Evolutionary conservation across 306 rosid species (phyloP).

Genomic region (Erythrophleum fordii): DNA sequence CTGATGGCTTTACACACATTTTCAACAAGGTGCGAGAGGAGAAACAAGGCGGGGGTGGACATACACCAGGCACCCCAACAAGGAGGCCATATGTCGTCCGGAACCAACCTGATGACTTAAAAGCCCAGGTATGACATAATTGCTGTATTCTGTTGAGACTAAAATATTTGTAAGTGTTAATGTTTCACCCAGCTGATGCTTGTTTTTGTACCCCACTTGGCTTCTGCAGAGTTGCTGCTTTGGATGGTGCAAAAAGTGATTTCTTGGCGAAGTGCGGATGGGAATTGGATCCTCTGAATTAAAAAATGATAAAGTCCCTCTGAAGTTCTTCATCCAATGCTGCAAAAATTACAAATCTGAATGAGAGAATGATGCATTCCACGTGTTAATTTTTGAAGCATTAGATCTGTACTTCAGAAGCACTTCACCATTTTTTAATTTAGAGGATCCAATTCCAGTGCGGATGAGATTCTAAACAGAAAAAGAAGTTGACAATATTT

Average conservation of each 20-base stretch:
- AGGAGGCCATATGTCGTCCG: slow-evolving; percentile 44
- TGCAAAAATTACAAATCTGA: too few species aligned
- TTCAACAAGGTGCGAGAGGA: slow-evolving; percentile 82
- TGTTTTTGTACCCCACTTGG: slow-evolving; percentile 36
- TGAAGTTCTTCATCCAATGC: too few species aligned
- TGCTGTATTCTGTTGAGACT: neutral
- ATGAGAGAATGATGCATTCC: too few species aligned
- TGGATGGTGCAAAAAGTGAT: slow-evolving; percentile 64
- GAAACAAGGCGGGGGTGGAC: slow-evolving; percentile 63
- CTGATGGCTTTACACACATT: slow-evolving; percentile 87
- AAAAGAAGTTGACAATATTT: slow-evolving; percentile 32
- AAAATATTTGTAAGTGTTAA: neutral
- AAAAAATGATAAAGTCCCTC: too few species aligned
- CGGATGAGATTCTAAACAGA: slow-evolving; percentile 40
- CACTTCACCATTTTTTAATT: too few species aligned
- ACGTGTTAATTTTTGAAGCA: too few species aligned
- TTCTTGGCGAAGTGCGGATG: slow-evolving; percentile 40
- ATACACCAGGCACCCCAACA: slow-evolving; percentile 56
- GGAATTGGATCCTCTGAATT: too few species aligned
- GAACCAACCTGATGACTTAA: slow-evolving; percentile 42
- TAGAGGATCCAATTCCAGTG: too few species aligned
- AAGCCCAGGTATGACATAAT: slow-evolving; percentile 53
- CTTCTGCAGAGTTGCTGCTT: slow-evolving; percentile 79
- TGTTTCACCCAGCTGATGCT: slow-evolving; percentile 23
- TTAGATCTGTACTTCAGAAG: too few species aligned